These are phyloP conservation scores for Zostera marina DNA, from an alignment of 116 monocot species.

Conservation along the genomic window DNA sequence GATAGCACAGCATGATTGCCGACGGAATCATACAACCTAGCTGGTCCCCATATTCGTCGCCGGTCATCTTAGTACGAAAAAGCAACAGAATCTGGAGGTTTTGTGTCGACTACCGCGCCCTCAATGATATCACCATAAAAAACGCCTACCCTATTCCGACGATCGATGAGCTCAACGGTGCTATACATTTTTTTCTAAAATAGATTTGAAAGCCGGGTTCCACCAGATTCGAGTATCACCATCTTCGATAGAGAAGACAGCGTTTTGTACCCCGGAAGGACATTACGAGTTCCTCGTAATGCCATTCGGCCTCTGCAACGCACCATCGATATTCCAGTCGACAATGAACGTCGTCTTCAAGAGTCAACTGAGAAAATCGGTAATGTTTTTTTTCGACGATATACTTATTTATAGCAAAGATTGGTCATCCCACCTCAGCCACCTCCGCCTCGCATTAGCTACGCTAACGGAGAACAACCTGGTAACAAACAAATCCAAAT, in stretches of 20 bases:
- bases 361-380: no score
- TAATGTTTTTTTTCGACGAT: no score
- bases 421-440: no score
- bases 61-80: no score
- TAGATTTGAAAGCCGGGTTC: neutral
- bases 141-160: neutral
- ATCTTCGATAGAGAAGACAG: neutral
- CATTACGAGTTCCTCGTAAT: slow-evolving; percentile 8
- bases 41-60: no score
- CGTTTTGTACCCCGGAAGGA: neutral
- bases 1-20: no score
- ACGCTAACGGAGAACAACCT: neutral
- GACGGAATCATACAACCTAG: no score
- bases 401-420: no score
- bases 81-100: no score
- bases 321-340: slow-evolving; percentile 2
- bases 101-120: neutral
- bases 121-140: neutral
- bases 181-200: slow-evolving; percentile 2
- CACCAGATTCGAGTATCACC: neutral
- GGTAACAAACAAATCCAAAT: neutral
- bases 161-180: slow-evolving; percentile 1
- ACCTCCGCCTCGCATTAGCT: no score
- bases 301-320: no score
- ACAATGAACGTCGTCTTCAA: neutral